Conservation (phyloP, 139 green algal species). For the Volvox africanus region DNA sequence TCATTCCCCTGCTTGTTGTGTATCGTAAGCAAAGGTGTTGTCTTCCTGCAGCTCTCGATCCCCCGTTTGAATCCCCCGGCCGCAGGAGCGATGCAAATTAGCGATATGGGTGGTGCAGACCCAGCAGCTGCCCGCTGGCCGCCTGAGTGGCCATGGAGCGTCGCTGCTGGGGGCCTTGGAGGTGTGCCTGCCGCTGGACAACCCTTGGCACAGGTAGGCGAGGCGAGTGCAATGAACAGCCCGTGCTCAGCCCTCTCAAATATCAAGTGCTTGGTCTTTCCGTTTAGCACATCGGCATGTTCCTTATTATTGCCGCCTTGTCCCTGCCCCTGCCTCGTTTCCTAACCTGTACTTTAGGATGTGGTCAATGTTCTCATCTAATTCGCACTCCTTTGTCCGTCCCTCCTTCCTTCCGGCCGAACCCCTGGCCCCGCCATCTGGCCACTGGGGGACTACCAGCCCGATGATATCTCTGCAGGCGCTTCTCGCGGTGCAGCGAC, state of each 20-base stretch:
- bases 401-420: not conserved
- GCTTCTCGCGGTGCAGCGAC: not conserved
- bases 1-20: too few species aligned
- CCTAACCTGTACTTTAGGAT: too few species aligned
- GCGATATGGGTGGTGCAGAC: constrained; percentile 21
- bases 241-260: too few species aligned
- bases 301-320: too few species aligned
- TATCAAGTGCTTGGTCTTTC: too few species aligned
- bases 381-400: not conserved
- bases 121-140: constrained; percentile 14
- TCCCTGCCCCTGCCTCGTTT: too few species aligned
- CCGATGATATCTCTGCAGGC: not conserved
- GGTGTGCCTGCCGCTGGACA: constrained; percentile 20
- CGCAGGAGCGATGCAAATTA: constrained; percentile 40
- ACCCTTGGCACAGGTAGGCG: constrained; percentile 20
- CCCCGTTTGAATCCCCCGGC: not conserved
- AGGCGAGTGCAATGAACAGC: too few species aligned
- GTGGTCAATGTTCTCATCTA: too few species aligned
- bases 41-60: too few species aligned
- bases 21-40: too few species aligned
- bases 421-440: not conserved
- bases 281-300: too few species aligned
- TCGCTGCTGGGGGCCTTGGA: not conserved
- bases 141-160: not conserved
- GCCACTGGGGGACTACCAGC: not conserved